Evolutionary conservation across 139 green algal species (phyloP).

Genomic region (Closterium sp.): DNA sequence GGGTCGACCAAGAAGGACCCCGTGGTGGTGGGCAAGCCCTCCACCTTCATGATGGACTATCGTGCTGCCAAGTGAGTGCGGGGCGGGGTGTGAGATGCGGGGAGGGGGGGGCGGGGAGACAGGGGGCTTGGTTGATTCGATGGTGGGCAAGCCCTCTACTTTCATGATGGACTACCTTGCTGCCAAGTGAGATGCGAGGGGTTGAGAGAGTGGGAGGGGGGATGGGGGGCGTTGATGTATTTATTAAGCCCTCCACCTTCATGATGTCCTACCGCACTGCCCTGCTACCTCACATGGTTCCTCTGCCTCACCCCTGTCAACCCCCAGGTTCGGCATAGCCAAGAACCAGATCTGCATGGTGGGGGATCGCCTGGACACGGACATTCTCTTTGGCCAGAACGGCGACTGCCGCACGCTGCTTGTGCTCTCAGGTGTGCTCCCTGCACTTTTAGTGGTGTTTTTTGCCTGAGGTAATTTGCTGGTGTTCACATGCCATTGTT

Average conservation of each 20-base stretch:
- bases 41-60: constrained; percentile 64
- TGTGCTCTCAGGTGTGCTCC: constrained; percentile 75
- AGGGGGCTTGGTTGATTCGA: no score
- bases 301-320: neutral
- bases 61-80: no score
- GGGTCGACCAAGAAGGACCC: constrained; percentile 81
- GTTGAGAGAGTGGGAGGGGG: neutral
- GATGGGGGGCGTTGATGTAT: neutral
- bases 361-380: constrained; percentile 97
- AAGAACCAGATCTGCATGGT: constrained; percentile 97
- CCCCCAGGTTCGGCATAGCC: constrained; percentile 51
- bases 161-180: constrained; percentile 98
- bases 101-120: no score
- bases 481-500: neutral
- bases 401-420: constrained; percentile 86
- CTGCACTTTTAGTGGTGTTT: constrained; percentile 71
- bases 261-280: no score
- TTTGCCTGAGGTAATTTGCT: neutral
- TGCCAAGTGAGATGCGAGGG: constrained; percentile 13
- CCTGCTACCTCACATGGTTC: neutral
- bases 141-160: constrained; percentile 71
- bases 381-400: constrained; percentile 97
- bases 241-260: no score
- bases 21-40: no score
- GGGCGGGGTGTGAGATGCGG: no score